Evolutionary conservation across 768 basidiomycete genomes (phyloP), one percentile per base, ranked within the genome.

Genomic region (Mycena galericulata): DNA sequence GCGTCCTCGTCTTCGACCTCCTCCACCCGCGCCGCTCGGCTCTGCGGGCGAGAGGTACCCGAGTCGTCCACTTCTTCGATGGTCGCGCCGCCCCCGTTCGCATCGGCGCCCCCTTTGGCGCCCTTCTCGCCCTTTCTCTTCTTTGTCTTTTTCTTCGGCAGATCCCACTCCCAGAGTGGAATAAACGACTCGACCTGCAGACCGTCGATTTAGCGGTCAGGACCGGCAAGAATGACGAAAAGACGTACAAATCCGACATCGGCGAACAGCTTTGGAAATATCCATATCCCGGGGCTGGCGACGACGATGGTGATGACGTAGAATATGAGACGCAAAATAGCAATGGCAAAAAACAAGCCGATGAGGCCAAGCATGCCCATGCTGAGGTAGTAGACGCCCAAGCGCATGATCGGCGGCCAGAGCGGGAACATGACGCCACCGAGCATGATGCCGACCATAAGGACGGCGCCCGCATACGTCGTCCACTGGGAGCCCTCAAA

Each of bases 371-470:
- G 86, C 81, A 96, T 91, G 50, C 82, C 92, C 65, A 98, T 91
- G 72, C 92, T 93, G 71, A 99, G 84, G 79, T 99, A 99, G 92
- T 94, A 98, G 63, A 97, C 97, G 38, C 97, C 97, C 32, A 97
- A 83, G 17, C 97, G 88, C 88, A 99, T 89, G 74, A 89, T 90
- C 54, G 92, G 89, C 2, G 98, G 98, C 98, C 98, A 99, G 18
- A 99, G 87, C 4, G 98, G 98, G 89, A 98, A 99, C 96, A 99
- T 98, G 76, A 98, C 97, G 2, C 94, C 97, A 6, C 93, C 96
- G 46, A 99, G 91, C 85, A 99, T 95, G 76, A 98, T 84, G 45
- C 86, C 88, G 65, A 99, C 96, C 94, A 99, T 96, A 30, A 90
- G 89, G 15, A 93, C 83, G 20, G 94, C 97, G 45, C 96, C 95